phyloP scores from a whole-genome alignment of 768 basidiomycete species.

The Chalciporus piperatus region DNA sequence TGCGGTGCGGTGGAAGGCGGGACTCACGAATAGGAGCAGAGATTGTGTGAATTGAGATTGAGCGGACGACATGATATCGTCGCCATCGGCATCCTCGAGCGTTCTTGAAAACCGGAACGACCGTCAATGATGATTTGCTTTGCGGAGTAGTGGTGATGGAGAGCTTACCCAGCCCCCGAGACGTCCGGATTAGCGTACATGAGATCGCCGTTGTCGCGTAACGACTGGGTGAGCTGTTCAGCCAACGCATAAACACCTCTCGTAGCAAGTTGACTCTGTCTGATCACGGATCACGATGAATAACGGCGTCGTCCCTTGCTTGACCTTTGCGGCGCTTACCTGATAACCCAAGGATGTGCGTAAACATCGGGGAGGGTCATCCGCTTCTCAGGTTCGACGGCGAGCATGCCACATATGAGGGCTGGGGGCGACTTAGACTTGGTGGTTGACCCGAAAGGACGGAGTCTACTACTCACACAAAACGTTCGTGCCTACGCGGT shows the following conservation, averaged over 20 bases:
- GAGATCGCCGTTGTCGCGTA: slow-evolving; percentile 73
- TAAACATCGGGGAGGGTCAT: slow-evolving; percentile 58
- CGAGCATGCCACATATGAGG: slow-evolving; percentile 71
- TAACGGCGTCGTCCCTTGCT: neutral
- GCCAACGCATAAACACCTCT: slow-evolving; percentile 55
- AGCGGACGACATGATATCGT: slow-evolving; percentile 57
- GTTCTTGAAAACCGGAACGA: slow-evolving; percentile 8
- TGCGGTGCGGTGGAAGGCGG: neutral
- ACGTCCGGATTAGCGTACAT: slow-evolving; percentile 62
- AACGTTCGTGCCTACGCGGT: slow-evolving; percentile 50
- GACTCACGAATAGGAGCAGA: slow-evolving; percentile 74
- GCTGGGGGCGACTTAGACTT: slow-evolving; percentile 42
- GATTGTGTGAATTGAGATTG: slow-evolving; percentile 77
- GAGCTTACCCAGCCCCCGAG: slow-evolving; percentile 31
- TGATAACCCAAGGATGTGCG: slow-evolving; percentile 71
- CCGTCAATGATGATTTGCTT: neutral
- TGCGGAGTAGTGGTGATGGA: neutral
- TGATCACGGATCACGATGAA: slow-evolving; percentile 23
- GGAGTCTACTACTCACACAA: slow-evolving; percentile 53
- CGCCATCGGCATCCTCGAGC: slow-evolving; percentile 50
- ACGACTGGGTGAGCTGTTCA: slow-evolving; percentile 62
- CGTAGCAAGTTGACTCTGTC: slow-evolving; percentile 67
- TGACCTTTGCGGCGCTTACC: slow-evolving; percentile 39
- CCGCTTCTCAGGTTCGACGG: slow-evolving; percentile 64
- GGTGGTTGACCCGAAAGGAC: neutral